These are phyloP conservation scores for Magnolia officinalis DNA, from an alignment of 164 flowering plant genomes.

Conservation along the genomic window DNA sequence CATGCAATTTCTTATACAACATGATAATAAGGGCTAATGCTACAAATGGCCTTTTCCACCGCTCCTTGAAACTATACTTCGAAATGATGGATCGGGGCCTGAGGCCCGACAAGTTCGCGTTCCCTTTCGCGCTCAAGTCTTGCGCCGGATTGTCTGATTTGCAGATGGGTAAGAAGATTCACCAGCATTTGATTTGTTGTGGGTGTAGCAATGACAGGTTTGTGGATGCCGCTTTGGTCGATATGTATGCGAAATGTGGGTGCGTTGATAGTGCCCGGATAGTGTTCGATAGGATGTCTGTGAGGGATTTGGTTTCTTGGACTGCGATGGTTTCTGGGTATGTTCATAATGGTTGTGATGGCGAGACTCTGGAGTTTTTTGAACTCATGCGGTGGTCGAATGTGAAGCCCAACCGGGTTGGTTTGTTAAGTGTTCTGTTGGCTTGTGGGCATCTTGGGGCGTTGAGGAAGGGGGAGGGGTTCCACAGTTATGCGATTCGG, in stretches of 20 bases:
- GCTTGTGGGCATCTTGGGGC: conserved; percentile 20
- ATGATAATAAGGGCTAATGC: conserved; percentile 14
- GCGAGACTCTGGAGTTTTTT: conserved; percentile 14
- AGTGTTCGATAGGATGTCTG: conserved; percentile 18
- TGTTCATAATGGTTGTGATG: conserved; percentile 14
- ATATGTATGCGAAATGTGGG: conserved; percentile 18
- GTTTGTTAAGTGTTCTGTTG: conserved; percentile 18
- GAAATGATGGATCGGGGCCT: conserved; percentile 6
- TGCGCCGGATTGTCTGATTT: conserved; percentile 19
- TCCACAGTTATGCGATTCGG: conserved; percentile 12
- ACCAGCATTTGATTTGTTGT: conserved; percentile 13
- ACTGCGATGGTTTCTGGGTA: conserved; percentile 21
- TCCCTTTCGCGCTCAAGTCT: conserved; percentile 17
- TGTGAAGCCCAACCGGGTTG: conserved; percentile 14
- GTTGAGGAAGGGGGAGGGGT: conserved; percentile 15
- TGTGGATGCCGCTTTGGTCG: conserved; percentile 16
- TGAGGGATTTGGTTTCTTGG: conserved; percentile 20
- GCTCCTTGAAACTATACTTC: conserved; percentile 3
- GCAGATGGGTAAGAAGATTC: conserved; percentile 12
- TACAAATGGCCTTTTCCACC: conserved; percentile 9
- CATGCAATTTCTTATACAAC: conserved; percentile 16
- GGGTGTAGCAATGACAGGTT: conserved; percentile 11
- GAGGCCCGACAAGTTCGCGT: conserved; percentile 16
- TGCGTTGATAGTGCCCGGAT: conserved; percentile 8
- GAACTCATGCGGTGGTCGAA: conserved; percentile 9